Evolutionary conservation across 2,329 filamentous ascomycete species (phyloP).

Genomic region (Lasiodiplodia sp.): DNA sequence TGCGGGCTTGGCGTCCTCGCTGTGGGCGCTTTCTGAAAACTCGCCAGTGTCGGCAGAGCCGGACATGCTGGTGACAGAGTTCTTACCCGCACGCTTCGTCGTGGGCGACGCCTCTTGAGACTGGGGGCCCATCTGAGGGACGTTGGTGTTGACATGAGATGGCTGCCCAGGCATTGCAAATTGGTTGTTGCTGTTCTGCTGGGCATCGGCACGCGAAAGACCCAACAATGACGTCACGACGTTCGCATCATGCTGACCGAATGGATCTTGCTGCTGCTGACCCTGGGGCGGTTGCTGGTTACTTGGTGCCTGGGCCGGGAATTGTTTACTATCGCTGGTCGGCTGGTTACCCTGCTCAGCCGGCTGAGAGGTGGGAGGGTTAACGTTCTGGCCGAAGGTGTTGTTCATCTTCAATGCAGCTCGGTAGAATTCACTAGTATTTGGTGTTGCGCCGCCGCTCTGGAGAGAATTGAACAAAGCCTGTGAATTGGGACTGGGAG

Average conservation of each 20-base stretch:
- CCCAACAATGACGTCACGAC: slow-evolving; percentile 30
- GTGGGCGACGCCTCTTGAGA: slow-evolving; percentile 58
- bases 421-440: slow-evolving; percentile 91
- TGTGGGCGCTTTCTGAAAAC: slow-evolving; percentile 75
- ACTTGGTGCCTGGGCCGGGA: slow-evolving; percentile 45
- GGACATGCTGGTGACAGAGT: slow-evolving; percentile 66
- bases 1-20: slow-evolving; percentile 67
- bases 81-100: slow-evolving; percentile 50
- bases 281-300: slow-evolving; percentile 52
- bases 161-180: slow-evolving; percentile 54
- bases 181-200: slow-evolving; percentile 57
- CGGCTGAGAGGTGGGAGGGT: slow-evolving; percentile 53
- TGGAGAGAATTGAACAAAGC: slow-evolving; percentile 81
- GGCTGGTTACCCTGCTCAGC: slow-evolving; percentile 49
- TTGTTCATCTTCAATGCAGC: slow-evolving; percentile 74
- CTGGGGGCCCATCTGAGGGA: slow-evolving; percentile 54
- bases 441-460: slow-evolving; percentile 84
- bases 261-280: slow-evolving; percentile 64
- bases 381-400: slow-evolving; percentile 49
- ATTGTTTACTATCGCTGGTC: slow-evolving; percentile 59
- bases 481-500: slow-evolving; percentile 85
- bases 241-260: slow-evolving; percentile 87
- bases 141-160: slow-evolving; percentile 45
- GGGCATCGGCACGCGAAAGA: slow-evolving; percentile 28
- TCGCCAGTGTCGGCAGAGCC: slow-evolving; percentile 64